These are phyloP conservation scores for Pseudogymnoascus verrucosus DNA, from an alignment of 2,329 filamentous ascomycete genomes.

Conservation along the genomic window DNA sequence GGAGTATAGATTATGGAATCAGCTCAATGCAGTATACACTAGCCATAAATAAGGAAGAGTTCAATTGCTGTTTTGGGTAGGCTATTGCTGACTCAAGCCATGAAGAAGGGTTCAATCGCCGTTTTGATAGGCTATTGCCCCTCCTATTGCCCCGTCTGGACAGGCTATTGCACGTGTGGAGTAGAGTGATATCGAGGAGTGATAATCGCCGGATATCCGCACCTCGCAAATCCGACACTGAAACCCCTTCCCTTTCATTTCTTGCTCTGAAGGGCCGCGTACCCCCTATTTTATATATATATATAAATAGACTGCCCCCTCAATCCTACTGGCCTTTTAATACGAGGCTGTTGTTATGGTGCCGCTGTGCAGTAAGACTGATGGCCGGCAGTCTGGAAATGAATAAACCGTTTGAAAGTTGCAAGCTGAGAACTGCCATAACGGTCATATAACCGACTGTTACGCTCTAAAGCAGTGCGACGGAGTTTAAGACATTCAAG, in stretches of 20 bases:
- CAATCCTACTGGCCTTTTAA: background rate
- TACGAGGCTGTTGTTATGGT: background rate
- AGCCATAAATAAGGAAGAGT: too few relatives aligned
- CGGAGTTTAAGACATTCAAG: background rate
- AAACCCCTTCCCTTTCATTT: background rate
- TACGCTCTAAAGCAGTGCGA: background rate
- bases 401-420: background rate
- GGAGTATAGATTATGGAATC: too few relatives aligned
- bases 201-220: too few relatives aligned
- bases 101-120: too few relatives aligned
- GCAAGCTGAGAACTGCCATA: background rate
- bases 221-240: too few relatives aligned
- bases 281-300: background rate
- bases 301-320: background rate
- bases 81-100: too few relatives aligned
- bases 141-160: too few relatives aligned
- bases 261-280: background rate
- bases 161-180: too few relatives aligned
- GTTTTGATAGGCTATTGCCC: too few relatives aligned
- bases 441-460: background rate
- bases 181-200: too few relatives aligned
- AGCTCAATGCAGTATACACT: too few relatives aligned
- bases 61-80: too few relatives aligned
- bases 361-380: background rate
- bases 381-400: background rate